Evolutionary conservation across 768 basidiomycete species (phyloP).

Genomic region (Tulasnella sp.): DNA sequence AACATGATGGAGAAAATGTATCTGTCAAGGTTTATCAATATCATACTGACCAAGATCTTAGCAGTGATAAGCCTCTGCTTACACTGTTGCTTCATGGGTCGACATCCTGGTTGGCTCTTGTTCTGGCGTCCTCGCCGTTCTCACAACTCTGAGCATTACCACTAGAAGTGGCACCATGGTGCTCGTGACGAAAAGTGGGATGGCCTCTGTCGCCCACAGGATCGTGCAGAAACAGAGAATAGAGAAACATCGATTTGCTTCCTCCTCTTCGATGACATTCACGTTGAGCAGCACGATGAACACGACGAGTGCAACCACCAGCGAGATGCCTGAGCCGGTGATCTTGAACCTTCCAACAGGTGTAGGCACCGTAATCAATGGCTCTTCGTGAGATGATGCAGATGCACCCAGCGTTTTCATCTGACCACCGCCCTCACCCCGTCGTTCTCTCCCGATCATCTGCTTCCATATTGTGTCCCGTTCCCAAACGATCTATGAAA

Average conservation of each 20-base stretch:
- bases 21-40: conserved; percentile 31
- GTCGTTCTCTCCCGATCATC: conserved; percentile 78
- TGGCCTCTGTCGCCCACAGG: conserved; percentile 96
- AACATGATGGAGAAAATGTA: conserved; percentile 94
- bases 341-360: conserved; percentile 56
- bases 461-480: conserved; percentile 95
- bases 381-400: conserved; percentile 37
- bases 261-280: conserved; percentile 43
- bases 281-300: conserved; percentile 54
- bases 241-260: conserved; percentile 84
- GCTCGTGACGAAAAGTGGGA: conserved; percentile 96
- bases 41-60: neutral
- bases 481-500: conserved; percentile 69
- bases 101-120: neutral
- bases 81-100: conserved; percentile 74
- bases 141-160: conserved; percentile 72
- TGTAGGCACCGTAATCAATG: conserved; percentile 38
- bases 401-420: conserved; percentile 25
- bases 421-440: conserved; percentile 39
- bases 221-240: conserved; percentile 83
- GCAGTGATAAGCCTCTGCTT: too few species aligned
- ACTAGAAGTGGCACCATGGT: conserved; percentile 78
- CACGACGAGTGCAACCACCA: conserved; percentile 43
- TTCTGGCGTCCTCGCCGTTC: conserved; percentile 21
- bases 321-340: conserved; percentile 49